phyloP scores from a whole-genome alignment of 2,329 filamentous ascomycete genomes.

The Fusarium sp. region DNA sequence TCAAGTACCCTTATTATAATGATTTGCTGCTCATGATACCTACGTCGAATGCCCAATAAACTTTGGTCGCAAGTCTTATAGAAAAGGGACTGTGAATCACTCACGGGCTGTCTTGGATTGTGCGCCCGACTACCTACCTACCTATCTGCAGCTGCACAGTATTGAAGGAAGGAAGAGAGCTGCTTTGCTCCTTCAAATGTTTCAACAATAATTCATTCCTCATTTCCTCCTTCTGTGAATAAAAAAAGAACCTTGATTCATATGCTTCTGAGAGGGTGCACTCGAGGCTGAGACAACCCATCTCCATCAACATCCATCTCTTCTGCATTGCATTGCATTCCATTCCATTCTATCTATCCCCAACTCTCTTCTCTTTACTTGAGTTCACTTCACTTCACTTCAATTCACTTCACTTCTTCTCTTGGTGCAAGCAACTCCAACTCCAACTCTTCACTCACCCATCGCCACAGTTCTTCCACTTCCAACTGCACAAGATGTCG shows the following conservation, averaged over 20 bases:
- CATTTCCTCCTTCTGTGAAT: slow-evolving; percentile 9
- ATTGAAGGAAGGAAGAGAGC: neutral
- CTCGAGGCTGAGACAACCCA: slow-evolving; percentile 3
- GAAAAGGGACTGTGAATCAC: neutral
- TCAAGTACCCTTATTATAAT: slow-evolving; percentile 4
- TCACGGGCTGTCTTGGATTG: neutral
- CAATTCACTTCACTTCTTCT: neutral
- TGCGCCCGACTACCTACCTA: neutral
- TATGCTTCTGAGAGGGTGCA: neutral
- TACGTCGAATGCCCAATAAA: neutral
- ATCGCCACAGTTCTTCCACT: neutral
- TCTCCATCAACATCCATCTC: slow-evolving; percentile 5
- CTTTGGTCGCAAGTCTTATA: neutral
- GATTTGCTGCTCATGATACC: neutral
- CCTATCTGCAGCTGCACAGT: neutral
- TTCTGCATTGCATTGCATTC: neutral
- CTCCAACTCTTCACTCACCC: neutral
- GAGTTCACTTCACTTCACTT: neutral
- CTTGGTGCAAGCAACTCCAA: neutral
- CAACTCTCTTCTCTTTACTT: neutral
- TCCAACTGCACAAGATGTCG: slow-evolving; percentile 13
- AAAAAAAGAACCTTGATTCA: slow-evolving; percentile 24
- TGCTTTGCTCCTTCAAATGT: slow-evolving; percentile 5
- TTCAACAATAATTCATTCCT: slow-evolving; percentile 16
- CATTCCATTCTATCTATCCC: neutral